Conservation (phyloP, 345 rosid genomes). For the Syzygium grande region DNA sequence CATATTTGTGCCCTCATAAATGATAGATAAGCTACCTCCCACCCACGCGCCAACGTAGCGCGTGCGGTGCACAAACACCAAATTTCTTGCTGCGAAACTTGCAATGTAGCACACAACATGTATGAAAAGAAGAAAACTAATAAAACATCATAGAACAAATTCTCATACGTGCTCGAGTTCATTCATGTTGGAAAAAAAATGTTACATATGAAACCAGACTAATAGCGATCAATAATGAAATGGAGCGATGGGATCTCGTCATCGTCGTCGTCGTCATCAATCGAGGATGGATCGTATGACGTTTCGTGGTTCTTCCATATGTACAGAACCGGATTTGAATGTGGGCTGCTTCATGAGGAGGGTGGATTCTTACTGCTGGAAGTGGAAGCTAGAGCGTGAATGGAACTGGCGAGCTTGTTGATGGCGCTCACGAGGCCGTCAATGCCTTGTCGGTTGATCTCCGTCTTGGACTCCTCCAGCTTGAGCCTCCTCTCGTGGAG, state of each 20-base stretch:
- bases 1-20: slow-evolving; percentile 15
- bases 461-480: slow-evolving; percentile 63
- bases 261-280: neutral
- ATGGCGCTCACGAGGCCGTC: slow-evolving; percentile 67
- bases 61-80: neutral
- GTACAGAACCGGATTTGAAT: neutral
- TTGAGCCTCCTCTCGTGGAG: slow-evolving; percentile 57
- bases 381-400: slow-evolving; percentile 55
- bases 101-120: neutral
- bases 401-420: slow-evolving; percentile 79
- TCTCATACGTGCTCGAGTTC: neutral
- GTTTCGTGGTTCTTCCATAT: neutral
- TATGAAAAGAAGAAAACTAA: neutral
- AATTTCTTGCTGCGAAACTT: neutral
- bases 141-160: neutral
- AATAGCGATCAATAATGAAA: neutral
- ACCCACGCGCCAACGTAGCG: neutral
- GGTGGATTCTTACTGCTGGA: slow-evolving; percentile 28
- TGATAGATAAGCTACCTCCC: neutral
- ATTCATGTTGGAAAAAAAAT: neutral
- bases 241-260: neutral
- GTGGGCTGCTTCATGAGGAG: neutral
- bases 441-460: slow-evolving; percentile 52
- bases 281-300: neutral
- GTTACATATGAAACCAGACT: neutral